Evolutionary conservation across 164 flowering plant genomes (phyloP), one percentile per base, ranked within the genome.

Genomic region (Stephania cephalantha): DNA sequence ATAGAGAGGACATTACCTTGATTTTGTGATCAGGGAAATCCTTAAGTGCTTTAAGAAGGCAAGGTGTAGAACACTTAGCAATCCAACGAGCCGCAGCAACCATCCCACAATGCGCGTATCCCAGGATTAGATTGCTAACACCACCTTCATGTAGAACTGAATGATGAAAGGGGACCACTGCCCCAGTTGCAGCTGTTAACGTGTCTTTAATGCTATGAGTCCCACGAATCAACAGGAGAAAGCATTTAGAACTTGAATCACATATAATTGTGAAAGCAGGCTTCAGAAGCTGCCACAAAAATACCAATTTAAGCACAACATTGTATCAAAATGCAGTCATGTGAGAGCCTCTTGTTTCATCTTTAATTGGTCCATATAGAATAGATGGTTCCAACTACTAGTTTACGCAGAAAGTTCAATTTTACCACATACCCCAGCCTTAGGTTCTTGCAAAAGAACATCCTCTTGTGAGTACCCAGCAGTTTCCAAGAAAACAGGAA

Each of bases 51-150:
- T 90, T 88, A 35, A 90, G 81, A 79, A 95, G 85, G 84, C 81
- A 86, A 75, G 97, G 97, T 46, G 85, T 84, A 79, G 91, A 86
- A 55, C 88, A 88, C 82, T 90, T 95, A 10, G 97, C 92, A 80
- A 93, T 95, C 99, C 99, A 95, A 78, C 98, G 93, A 76, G 99
- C 99, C 46, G 98, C 98, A 85, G 99, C 99, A 83, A 95, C 97
- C 98, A 95, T 93, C 63, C 99, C 99, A 79, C 95, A 93, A 68
- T 93, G 99, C 53, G 99, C 99, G 81, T 95, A 93, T 65, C 99
- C 99, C 81, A 95, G 83, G 75, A 95, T 85, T 78, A 93, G 77
- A 85, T 93, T 89, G 83, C 91, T 91, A 69, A 95, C 79, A 42
- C 99, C 99, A 83, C 99, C 99, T 83, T 95, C 93, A 84, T 91